These are phyloP conservation scores for Mortierella polycephala DNA, from an alignment of 371 early-diverging fungal species.

Conservation along the genomic window DNA sequence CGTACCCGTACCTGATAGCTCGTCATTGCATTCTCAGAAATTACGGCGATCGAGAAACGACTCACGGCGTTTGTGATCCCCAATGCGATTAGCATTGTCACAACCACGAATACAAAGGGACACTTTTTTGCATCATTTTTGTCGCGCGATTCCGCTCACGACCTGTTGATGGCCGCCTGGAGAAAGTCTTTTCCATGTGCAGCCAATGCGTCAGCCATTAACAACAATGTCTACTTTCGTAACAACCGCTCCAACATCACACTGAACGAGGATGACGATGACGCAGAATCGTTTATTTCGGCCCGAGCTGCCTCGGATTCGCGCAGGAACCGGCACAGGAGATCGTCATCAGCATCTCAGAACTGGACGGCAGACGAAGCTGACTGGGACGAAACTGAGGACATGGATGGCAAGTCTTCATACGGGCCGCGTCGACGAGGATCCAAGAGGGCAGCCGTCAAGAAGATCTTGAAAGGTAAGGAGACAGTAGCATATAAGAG, in stretches of 20 bases:
- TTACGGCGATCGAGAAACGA: constrained; percentile 84
- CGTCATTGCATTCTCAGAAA: constrained; percentile 85
- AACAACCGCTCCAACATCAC: constrained; percentile 30
- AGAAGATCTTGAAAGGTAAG: constrained; percentile 21
- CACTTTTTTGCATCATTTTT: constrained; percentile 86
- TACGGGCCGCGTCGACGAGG: constrained; percentile 10
- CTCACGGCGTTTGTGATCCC: constrained; percentile 87
- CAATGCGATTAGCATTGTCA: constrained; percentile 86
- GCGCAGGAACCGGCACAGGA: constrained; percentile 6
- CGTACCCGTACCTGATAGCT: constrained; percentile 56
- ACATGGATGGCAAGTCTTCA: constrained; percentile 16
- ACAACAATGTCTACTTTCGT: constrained; percentile 24
- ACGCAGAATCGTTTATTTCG: constrained; percentile 42
- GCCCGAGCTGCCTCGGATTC: constrained; percentile 31
- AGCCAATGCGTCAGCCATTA: constrained; percentile 24
- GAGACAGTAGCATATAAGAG: not conserved
- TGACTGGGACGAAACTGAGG: constrained; percentile 29
- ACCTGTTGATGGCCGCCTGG: constrained; percentile 80
- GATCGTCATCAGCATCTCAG: constrained; percentile 22
- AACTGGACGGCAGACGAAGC: constrained; percentile 31
- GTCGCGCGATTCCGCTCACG: constrained; percentile 81
- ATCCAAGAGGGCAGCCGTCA: constrained; percentile 12
- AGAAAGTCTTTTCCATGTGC: constrained; percentile 57
- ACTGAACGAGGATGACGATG: constrained; percentile 36
- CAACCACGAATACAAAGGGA: constrained; percentile 56